Percentiles rank a stretch among this genome's conserved stretches.
Conservation (phyloP, 345 rosid genomes). For the Rhodamnia argentea region DNA sequence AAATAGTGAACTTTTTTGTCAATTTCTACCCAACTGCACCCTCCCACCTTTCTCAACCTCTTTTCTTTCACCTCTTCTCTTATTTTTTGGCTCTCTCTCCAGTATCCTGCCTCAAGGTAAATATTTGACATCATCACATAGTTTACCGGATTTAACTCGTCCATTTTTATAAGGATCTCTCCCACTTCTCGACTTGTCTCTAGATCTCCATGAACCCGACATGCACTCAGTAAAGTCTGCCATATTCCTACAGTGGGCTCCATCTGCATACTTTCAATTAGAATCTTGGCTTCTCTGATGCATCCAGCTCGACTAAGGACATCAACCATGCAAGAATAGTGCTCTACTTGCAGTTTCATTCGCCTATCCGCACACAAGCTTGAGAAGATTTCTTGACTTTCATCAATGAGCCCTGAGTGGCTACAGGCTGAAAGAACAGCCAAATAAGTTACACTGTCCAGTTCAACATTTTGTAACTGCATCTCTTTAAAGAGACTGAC, state of each 20-base stretch:
- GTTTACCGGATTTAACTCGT: constrained; percentile 53
- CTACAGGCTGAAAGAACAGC: constrained; percentile 80
- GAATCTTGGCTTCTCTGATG: constrained; percentile 55
- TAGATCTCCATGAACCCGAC: constrained; percentile 61
- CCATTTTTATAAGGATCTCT: constrained; percentile 40
- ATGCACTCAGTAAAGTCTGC: constrained; percentile 87
- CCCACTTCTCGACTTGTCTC: constrained; percentile 63
- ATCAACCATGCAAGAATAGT: constrained; percentile 83
- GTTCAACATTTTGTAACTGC: constrained; percentile 38
- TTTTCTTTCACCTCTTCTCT: constrained; percentile 37
- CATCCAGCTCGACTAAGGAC: constrained; percentile 73
- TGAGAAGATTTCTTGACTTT: constrained; percentile 52
- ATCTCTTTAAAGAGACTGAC: constrained; percentile 38
- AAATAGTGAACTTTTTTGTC: constrained; percentile 55
- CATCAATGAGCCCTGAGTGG: constrained; percentile 70
- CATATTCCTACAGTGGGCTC: constrained; percentile 63
- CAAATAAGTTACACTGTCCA: constrained; percentile 71
- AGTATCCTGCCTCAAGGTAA: constrained; percentile 61
- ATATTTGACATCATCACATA: constrained; percentile 83
- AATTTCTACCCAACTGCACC: constrained; percentile 83
- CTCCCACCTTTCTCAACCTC: constrained; percentile 63
- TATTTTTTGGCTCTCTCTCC: constrained; percentile 51
- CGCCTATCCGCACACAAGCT: constrained; percentile 24
- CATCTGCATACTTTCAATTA: constrained; percentile 59
- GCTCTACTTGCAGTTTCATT: constrained; percentile 56